Evolutionary conservation across 176 grass and related monocot genomes (phyloP), one percentile per base, ranked within the genome.

Genomic region (Neostapfia colusana): DNA sequence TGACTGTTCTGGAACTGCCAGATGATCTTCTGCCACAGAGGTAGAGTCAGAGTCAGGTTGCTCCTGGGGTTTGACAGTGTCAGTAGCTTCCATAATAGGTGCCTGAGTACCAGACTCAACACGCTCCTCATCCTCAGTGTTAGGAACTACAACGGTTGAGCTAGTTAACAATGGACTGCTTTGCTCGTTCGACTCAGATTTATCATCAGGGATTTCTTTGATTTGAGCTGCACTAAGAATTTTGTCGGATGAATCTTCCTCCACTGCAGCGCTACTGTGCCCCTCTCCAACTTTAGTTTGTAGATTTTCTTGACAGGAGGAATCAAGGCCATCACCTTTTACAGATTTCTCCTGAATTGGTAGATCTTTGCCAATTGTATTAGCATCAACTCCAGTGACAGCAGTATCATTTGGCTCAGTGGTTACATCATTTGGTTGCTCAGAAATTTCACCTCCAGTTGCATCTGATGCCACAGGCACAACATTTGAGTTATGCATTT

Each of bases 1-100:
- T 6, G 25, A 9, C 36, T 68, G 77, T 36, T 56, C 16, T 6
- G 83, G 71, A 20, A 69, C 46, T 72, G 43, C 25, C 23, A 73
- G 12, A 71, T 83, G 60, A 35, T 76, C 43, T 57, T 23, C 58
- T 50, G 56, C 35, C 65, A 69, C 72, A 83, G 64, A 72, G 70
- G 63, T 58, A 65, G 25, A 63, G 67, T 78, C 80, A 65, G 25
- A 63, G 67, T 78, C 80, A 49, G 49, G 73, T 48, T 78, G n/a
- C 36, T 72, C 67, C 58, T 41, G 76, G 64, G 58, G 40, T 68
- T 81, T 67, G 24, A 39, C 65, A 70, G 9, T 71, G 12, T 20
- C 69, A 43, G 35, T 12, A 48, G 63, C 21, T 10, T 72, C 43
- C 14, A 58, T 9, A 35, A 83, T 43, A 63, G 13, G 37, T 71